Evolutionary conservation across 202 grass and related monocot species (phyloP).

Genomic region (Bolboschoenoplectus hybrid): DNA sequence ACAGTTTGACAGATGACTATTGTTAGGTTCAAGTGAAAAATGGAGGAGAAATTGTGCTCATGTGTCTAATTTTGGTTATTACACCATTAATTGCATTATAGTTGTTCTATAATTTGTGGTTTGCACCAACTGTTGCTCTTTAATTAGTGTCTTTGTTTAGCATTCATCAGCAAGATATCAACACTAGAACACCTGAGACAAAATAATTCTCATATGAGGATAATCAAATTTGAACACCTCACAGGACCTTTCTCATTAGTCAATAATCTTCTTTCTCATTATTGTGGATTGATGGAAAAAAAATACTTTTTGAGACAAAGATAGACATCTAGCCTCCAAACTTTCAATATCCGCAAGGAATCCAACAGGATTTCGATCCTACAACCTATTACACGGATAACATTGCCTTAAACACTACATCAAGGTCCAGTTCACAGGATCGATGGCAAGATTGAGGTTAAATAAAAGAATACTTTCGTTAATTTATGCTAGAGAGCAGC

Average conservation of each 20-base stretch:
- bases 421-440: neutral
- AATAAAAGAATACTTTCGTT: neutral
- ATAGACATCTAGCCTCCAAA: too few relatives aligned
- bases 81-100: neutral
- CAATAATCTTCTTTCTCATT: neutral
- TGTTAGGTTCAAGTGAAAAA: slow-evolving; percentile 13
- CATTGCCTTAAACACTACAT: too few relatives aligned
- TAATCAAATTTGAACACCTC: neutral
- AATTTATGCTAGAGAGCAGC: neutral
- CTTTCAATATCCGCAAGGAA: too few relatives aligned
- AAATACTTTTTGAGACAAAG: too few relatives aligned
- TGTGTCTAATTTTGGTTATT: neutral
- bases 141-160: neutral
- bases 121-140: neutral
- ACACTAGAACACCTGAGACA: neutral
- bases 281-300: too few relatives aligned
- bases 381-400: too few relatives aligned
- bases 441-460: neutral
- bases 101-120: neutral
- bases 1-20: neutral
- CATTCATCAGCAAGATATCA: neutral
- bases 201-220: neutral
- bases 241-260: neutral
- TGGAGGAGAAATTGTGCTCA: neutral
- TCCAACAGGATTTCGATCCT: too few relatives aligned